Conservation (phyloP, 2,329 filamentous ascomycete genomes). For the Aspergillus aculeatinus region DNA sequence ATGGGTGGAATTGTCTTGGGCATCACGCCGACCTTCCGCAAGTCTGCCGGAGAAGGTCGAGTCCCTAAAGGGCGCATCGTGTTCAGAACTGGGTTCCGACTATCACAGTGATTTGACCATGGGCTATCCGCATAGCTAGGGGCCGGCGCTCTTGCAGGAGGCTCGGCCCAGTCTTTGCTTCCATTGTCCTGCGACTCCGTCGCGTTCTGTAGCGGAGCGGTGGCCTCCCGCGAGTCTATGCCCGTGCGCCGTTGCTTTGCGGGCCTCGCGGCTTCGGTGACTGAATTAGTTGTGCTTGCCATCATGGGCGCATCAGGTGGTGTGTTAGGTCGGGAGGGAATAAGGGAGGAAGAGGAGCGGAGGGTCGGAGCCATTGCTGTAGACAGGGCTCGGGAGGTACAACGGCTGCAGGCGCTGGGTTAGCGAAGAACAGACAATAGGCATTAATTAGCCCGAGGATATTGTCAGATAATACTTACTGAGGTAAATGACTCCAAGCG, state of each 20-base stretch:
- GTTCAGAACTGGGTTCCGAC: conserved; percentile 73
- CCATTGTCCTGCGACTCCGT: background rate
- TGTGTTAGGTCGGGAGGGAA: conserved; percentile 35
- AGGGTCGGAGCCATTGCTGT: conserved; percentile 37
- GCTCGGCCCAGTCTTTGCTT: conserved; percentile 54
- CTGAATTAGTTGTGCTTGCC: conserved; percentile 22
- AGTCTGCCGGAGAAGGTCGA: conserved; percentile 63
- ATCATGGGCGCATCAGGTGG: conserved; percentile 24
- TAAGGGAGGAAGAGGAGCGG: conserved; percentile 32
- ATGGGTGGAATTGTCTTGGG: conserved; percentile 44
- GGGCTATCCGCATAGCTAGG: conserved; percentile 73
- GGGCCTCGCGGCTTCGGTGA: conserved; percentile 30
- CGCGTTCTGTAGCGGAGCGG: conserved; percentile 22
- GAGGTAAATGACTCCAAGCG: conserved; percentile 22
- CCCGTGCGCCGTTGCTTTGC: conserved; percentile 36
- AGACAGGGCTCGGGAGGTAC: conserved; percentile 21
- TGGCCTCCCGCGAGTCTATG: conserved; percentile 26
- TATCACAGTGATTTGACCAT: conserved; percentile 57
- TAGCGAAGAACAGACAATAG: conserved; percentile 19
- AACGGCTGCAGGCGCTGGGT: conserved; percentile 20
- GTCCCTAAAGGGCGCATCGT: conserved; percentile 81
- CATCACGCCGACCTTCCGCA: conserved; percentile 51
- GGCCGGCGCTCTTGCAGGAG: conserved; percentile 51
- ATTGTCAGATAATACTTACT: conserved; percentile 23
- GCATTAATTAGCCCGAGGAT: background rate